A percentile compares a stretch with the other conserved stretches of the same genome.
phyloP scores from a whole-genome alignment of 306 rosid genomes.

The Boehmeria nivea region DNA sequence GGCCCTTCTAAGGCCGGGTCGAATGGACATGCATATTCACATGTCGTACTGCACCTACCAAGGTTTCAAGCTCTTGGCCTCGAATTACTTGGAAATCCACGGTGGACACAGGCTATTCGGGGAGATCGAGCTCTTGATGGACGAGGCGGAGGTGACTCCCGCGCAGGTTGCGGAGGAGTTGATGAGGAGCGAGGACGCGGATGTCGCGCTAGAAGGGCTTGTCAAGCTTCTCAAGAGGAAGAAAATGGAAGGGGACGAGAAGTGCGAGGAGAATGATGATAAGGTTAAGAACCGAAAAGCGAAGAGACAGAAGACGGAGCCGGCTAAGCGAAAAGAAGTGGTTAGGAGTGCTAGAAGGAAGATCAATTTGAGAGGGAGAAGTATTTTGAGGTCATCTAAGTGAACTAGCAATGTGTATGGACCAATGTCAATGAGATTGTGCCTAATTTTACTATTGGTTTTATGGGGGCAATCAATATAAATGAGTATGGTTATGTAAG shows the following conservation, averaged over 20 bases:
- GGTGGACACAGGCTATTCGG: conserved; percentile 28
- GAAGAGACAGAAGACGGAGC: no score
- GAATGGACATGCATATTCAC: conserved; percentile 54
- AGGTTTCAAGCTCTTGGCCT: conserved; percentile 37
- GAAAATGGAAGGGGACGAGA: no score
- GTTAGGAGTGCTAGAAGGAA: no score
- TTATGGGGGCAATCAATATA: no score
- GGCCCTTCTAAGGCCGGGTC: conserved; percentile 50
- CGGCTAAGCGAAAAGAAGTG: no score
- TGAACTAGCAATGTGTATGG: no score
- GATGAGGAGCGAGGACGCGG: conserved; percentile 32
- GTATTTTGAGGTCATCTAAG: no score
- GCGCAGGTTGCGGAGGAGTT: conserved; percentile 55
- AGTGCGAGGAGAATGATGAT: background rate
- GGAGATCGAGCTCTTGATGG: conserved; percentile 24
- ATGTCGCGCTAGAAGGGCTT: conserved; percentile 24
- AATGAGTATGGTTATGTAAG: no score
- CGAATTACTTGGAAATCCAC: conserved; percentile 37
- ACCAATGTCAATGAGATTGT: no score
- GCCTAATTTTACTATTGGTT: no score
- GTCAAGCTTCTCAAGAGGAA: conserved; percentile 15
- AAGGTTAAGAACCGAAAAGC: no score
- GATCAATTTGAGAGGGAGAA: no score
- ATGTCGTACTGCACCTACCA: conserved; percentile 39
- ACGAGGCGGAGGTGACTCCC: conserved; percentile 38